Base-by-base conservation (phyloP, 2,329 filamentous ascomycete species). In the Phaeosphaeriaceae sp. region DNA sequence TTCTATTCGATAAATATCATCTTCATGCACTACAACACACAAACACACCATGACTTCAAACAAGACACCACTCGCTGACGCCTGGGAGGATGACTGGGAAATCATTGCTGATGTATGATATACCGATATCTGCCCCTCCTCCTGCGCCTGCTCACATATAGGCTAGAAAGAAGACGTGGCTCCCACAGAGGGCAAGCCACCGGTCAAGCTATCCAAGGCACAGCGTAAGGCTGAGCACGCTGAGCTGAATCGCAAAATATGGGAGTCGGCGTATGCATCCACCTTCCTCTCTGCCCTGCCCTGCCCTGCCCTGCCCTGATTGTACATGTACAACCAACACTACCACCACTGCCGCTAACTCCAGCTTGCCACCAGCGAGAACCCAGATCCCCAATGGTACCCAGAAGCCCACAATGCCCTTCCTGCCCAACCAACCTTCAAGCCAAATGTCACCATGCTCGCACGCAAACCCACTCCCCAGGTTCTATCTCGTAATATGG, bases 81-180 rank as follows among this genome's bases (percentile, higher is more conserved):
- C 91, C 16, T 97, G 93, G 93, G 91, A 93, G 57, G 87, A 96
- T 63, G 90, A 96, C 67, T 97, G 92, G 92, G 90, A 93, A 71
- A 76, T 79, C 5, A 83, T 88, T 68, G 90, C 89, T 48, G 91
- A 96, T 76, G 84, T 86, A 77, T 37, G 70, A 26, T 11, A 26
- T 11, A n/a, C 23, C 11, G 6, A 7, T 26, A 6, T 49, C 29
- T 39, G 34, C 42, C 41, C 35, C 46, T 30, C 47, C 16, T 43
- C 46, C 18, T 29, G 13, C 28, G 50, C 51, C 17, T 29, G 12
- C 63, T 71, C 45, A 72, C 61, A 36, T 15, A 1, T 26, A 3
- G 6, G n/a, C n/a, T 52, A 74, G 72, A 74, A 66, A 57, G 66
- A 68, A 46, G 59, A 69, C 71, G 70, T 73, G 21, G 70, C 73